Percentiles rank a stretch among this genome's conserved stretches.
Evolutionary conservation across 768 basidiomycete species (phyloP).

Genomic region (Lactarius sp.): DNA sequence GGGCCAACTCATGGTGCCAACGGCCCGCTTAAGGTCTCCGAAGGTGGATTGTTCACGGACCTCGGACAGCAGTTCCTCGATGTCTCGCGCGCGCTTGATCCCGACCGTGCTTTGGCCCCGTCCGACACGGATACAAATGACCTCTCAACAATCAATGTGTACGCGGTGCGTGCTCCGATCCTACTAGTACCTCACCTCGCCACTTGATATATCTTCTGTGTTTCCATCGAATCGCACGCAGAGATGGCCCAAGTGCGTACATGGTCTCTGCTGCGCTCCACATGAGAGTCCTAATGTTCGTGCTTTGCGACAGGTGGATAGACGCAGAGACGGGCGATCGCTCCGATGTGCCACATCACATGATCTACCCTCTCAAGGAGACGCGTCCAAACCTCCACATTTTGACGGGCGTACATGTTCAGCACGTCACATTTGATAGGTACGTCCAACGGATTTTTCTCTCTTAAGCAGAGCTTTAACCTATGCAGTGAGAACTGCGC

Average conservation of each 20-base stretch:
- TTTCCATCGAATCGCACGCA: constrained; percentile 28
- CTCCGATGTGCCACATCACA: constrained; percentile 47
- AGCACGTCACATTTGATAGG: constrained; percentile 35
- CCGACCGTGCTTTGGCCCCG: constrained; percentile 20
- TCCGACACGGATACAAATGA: constrained; percentile 26
- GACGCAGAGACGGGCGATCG: constrained; percentile 46
- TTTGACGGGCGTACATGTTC: no score
- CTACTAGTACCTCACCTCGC: no score
- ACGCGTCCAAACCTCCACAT: constrained; percentile 32
- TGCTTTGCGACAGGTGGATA: constrained; percentile 47
- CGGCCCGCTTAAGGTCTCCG: constrained; percentile 41
- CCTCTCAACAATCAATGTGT: constrained; percentile 28
- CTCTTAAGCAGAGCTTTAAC: background rate
- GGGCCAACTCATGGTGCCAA: constrained; percentile 41
- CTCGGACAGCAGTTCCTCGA: constrained; percentile 30
- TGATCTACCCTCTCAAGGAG: constrained; percentile 34
- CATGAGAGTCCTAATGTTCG: background rate
- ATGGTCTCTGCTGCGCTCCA: background rate
- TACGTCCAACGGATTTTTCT: constrained; percentile 22
- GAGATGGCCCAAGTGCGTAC: constrained; percentile 51
- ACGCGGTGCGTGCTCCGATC: constrained; percentile 25
- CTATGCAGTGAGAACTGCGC: constrained; percentile 34
- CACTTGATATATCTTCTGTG: background rate
- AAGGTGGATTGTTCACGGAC: constrained; percentile 28
- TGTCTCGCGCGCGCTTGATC: constrained; percentile 28